phyloP scores from a whole-genome alignment of 495 filamentous ascomycete species.

The Sabuloglossum arenarium region DNA sequence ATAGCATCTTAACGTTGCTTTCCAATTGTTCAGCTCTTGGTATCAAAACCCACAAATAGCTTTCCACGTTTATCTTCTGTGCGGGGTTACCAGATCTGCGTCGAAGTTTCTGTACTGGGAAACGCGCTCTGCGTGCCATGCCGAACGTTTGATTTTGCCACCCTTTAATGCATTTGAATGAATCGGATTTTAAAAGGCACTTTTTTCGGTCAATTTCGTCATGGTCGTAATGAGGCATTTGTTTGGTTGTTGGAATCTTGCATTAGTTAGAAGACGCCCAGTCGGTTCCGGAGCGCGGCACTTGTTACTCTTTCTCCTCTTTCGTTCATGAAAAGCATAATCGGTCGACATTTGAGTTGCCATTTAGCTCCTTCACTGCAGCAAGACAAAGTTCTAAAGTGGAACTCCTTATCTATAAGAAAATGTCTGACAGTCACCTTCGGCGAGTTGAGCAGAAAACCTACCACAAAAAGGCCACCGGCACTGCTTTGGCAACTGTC shows the following conservation, averaged over 20 bases:
- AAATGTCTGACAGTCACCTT: conserved; percentile 23
- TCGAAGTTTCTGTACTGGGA: background rate
- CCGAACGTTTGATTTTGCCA: background rate
- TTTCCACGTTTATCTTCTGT: background rate
- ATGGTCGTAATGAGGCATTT: background rate
- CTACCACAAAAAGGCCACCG: conserved; percentile 70
- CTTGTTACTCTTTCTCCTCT: background rate
- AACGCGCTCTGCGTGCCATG: background rate
- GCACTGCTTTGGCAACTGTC: conserved; percentile 52
- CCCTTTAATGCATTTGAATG: background rate
- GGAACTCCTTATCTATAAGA: background rate
- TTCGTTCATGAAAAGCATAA: background rate
- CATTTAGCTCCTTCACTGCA: too few species aligned
- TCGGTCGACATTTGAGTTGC: background rate
- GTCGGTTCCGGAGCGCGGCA: background rate
- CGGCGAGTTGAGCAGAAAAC: conserved; percentile 37
- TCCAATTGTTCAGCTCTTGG: background rate
- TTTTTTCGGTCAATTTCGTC: too few species aligned
- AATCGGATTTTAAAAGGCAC: too few species aligned
- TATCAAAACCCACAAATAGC: background rate
- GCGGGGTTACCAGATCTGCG: background rate
- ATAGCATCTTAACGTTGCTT: background rate
- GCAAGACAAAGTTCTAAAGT: too few species aligned
- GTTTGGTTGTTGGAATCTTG: background rate
- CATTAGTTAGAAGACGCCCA: background rate